Base-by-base conservation (phyloP, 2,329 filamentous ascomycete genomes). In the Cercospora zeae-maydis region DNA sequence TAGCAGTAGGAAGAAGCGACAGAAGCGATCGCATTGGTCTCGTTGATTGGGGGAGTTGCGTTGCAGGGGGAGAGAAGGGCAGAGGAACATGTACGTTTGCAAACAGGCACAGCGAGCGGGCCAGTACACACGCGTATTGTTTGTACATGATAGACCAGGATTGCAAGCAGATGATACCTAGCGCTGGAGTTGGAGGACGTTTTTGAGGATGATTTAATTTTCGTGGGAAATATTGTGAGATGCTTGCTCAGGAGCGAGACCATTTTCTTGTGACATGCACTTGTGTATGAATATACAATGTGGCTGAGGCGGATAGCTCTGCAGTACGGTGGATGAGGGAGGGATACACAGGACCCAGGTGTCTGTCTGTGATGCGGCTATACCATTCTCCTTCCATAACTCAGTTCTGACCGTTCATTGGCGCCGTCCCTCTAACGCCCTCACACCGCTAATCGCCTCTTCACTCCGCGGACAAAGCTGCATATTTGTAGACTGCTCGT, bases 1-100 rank as follows among this genome's bases (percentile, higher is more conserved):
- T 42, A 59, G 30, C 45, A 61, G 42, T 45, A 47, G 42, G 34
- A 64, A 60, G 52, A 64, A 64, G 62, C 33, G 62, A 19, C 53
- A 58, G 10, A 61, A 58, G 53, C 52, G 62, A 21, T 63, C 57
- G 52, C 21, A 63, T 58, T 63, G 62, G 62, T 64, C 62, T 42
- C 53, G 62, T 33, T 64, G 36, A 63, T 1, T 11, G 39, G 10
- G 19, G 24, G 24, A 27, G 24, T 27, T 3, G 24, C 24, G n/a
- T n/a, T n/a, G n/a, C n/a, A n/a, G n/a, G 24, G 24, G 24, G 24
- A 3, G 24, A 3, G 24, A 27, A 27, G 6, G 24, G 24, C 3
- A 27, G 24, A n/a, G n/a, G n/a, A n/a, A n/a, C n/a, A n/a, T n/a
- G n/a, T n/a, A n/a, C n/a, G n/a, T n/a, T n/a, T n/a, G 24, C 24